phyloP scores from a whole-genome alignment of 2,329 filamentous ascomycete species.

The Intubia oerlemansii region DNA sequence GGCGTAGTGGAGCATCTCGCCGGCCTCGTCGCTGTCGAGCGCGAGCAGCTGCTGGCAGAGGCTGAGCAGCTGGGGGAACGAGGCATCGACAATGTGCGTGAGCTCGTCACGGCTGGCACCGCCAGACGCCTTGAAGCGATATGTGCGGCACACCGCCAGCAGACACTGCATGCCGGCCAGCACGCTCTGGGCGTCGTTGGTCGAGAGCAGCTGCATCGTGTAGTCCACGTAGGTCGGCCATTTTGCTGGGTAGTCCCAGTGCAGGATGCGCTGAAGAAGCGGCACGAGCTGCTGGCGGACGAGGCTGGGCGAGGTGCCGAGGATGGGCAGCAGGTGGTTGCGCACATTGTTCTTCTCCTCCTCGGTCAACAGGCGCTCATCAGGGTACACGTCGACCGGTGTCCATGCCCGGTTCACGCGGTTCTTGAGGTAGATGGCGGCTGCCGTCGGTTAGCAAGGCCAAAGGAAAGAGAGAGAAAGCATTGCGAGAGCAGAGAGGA shows the following conservation, averaged over 20 bases:
- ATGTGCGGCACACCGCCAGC: constrained; percentile 84
- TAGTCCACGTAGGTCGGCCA: constrained; percentile 93
- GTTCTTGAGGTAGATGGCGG: constrained; percentile 96
- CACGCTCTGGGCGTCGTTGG: constrained; percentile 67
- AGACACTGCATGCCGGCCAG: constrained; percentile 89
- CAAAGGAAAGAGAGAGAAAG: no score
- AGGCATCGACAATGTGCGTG: constrained; percentile 79
- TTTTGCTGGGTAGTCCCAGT: constrained; percentile 81
- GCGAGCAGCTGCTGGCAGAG: constrained; percentile 80
- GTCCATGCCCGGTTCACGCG: constrained; percentile 86
- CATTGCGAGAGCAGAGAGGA: no score
- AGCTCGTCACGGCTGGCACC: constrained; percentile 65
- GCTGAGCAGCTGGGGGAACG: constrained; percentile 68
- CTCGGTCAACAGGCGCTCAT: constrained; percentile 60
- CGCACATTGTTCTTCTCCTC: constrained; percentile 75
- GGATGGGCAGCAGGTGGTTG: constrained; percentile 70
- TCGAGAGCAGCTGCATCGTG: constrained; percentile 71
- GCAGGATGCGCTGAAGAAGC: constrained; percentile 84
- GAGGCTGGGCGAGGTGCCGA: constrained; percentile 58
- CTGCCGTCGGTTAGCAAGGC: constrained; percentile 21
- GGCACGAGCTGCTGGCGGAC: constrained; percentile 87
- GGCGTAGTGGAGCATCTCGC: constrained; percentile 87
- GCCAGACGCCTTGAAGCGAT: constrained; percentile 71
- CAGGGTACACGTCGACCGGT: constrained; percentile 50
- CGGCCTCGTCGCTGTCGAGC: constrained; percentile 82